These are phyloP conservation scores for Austropuccinia psidii DNA, from an alignment of 1,284 basidiomycete genomes.

Conservation along the genomic window DNA sequence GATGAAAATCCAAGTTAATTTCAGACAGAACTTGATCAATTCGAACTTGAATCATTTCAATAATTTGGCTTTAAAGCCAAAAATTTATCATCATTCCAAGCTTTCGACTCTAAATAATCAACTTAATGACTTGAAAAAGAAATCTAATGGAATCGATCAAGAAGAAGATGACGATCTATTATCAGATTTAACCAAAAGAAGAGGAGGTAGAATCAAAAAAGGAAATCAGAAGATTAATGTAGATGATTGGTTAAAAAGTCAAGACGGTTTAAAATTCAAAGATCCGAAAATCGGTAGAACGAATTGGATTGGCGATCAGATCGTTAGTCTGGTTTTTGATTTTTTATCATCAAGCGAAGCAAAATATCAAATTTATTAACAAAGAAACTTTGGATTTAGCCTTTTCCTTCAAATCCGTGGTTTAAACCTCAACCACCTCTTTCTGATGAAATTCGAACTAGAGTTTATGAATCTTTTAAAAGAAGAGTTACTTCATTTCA, in stretches of 20 bases:
- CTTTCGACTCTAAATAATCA: too few species aligned
- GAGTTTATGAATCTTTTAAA: conserved; percentile 50
- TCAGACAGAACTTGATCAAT: too few species aligned
- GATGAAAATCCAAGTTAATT: too few species aligned
- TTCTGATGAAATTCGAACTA: conserved; percentile 55
- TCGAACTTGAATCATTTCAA: too few species aligned
- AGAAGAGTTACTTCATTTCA: conserved; percentile 1
- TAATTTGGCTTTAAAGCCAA: too few species aligned
- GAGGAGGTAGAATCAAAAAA: conserved; percentile 32
- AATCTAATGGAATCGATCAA: too few species aligned
- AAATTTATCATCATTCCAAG: too few species aligned
- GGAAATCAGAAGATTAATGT: conserved; percentile 18
- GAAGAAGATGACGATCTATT: conserved; percentile 33
- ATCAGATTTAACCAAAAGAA: conserved; percentile 26
- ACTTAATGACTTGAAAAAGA: too few species aligned
- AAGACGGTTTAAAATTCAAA: conserved; percentile 39
- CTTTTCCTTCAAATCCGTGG: conserved; percentile 70
- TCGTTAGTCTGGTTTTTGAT: conserved; percentile 38
- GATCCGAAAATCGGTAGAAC: conserved; percentile 39
- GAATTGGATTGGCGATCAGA: conserved; percentile 42
- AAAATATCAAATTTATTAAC: not conserved
- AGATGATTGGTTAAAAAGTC: conserved; percentile 19
- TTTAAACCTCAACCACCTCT: conserved; percentile 69
- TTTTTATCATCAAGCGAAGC: not conserved
- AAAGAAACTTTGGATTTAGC: conserved; percentile 45